A percentile compares a stretch with the other conserved stretches of the same genome.
Conservation (phyloP, 1,284 basidiomycete species). For the Abortiporus biennis region DNA sequence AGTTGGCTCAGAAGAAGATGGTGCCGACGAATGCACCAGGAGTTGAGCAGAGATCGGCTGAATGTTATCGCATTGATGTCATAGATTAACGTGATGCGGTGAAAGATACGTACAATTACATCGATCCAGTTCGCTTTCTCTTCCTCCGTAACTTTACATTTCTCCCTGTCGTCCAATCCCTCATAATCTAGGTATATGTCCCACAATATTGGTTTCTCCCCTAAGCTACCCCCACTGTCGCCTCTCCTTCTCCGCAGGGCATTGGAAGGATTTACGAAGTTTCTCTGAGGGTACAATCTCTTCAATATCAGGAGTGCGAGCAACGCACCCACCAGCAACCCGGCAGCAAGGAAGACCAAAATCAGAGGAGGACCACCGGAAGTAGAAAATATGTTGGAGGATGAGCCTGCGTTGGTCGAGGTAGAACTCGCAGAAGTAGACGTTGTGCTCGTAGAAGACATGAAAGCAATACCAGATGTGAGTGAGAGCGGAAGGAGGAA, state of each 20-base stretch:
- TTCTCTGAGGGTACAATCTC: conserved; percentile 3
- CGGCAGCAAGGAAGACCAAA: conserved; percentile 24
- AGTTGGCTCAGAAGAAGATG: background rate
- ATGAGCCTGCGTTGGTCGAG: too few relatives aligned
- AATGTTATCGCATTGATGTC: background rate
- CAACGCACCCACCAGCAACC: conserved; percentile 20
- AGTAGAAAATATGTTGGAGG: conserved; percentile 6
- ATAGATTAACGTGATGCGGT: background rate
- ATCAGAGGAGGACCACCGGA: conserved; percentile 23
- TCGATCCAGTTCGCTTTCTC: conserved; percentile 3
- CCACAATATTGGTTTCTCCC: conserved; percentile 8
- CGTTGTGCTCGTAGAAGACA: too few relatives aligned
- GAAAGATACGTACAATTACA: conserved; percentile 4
- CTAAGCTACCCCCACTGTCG: conserved; percentile 2
- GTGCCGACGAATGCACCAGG: background rate
- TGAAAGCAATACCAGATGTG: too few relatives aligned
- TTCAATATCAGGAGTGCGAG: conserved; percentile 12
- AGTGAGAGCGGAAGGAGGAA: too few relatives aligned
- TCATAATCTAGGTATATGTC: conserved; percentile 7
- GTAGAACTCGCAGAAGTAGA: too few relatives aligned
- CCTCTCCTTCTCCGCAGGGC: background rate
- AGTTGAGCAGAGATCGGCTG: background rate
- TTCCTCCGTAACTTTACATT: background rate
- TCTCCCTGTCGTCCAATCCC: background rate
- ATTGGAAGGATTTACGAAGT: background rate